Evolutionary conservation across 23 red algal species (phyloP), one percentile per base, ranked within the genome.

Genomic region (Cyanidiococcus yangmingshanensis): DNA sequence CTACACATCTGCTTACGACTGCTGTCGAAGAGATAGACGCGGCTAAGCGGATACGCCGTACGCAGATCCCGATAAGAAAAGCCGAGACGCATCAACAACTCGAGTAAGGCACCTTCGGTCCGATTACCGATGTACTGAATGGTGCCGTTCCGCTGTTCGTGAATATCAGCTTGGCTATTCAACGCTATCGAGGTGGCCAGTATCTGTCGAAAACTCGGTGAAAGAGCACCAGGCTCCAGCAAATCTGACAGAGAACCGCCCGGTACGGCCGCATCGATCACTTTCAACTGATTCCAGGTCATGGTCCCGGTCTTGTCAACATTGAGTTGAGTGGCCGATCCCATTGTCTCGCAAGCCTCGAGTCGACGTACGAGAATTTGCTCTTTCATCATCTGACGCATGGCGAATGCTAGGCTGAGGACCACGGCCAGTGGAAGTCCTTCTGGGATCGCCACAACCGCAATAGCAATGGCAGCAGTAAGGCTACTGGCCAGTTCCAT

Each of bases 311-410:
- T 95, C 74, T 95, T 95, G 63, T 95, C 90, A 0, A 86, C 85
- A 59, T 95, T 95, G 25, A 95, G 82, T 67, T 95, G 90, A 1
- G 90, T 95, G 1, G 90, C 90, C 15, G 84, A 87, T 15, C 90
- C 90, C 90, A 95, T 95, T 1, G 85, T 95, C 79, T 95, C 90
- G 74, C 90, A 95, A 17, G 90, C 90, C 57, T 95, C 90, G 18
- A 95, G 75, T 54, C 90, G 67, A 2, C 90, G 90, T 57, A 95
- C 90, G 34, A 95, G 85, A 36, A 89, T 95, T 50, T 89, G 82
- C 37, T 95, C 90, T 75, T 89, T 81, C 90, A 95, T 95, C 90
- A 95, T 95, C 59, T 95, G 88, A 54, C 86, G 82, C 90, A 89
- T 89, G 35, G 90, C 90, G 80, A 95, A 95, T 12, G 90, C 90